These are phyloP conservation scores for Neofusicoccum sp. DNA, from an alignment of 2,329 filamentous ascomycete species.

Conservation along the genomic window DNA sequence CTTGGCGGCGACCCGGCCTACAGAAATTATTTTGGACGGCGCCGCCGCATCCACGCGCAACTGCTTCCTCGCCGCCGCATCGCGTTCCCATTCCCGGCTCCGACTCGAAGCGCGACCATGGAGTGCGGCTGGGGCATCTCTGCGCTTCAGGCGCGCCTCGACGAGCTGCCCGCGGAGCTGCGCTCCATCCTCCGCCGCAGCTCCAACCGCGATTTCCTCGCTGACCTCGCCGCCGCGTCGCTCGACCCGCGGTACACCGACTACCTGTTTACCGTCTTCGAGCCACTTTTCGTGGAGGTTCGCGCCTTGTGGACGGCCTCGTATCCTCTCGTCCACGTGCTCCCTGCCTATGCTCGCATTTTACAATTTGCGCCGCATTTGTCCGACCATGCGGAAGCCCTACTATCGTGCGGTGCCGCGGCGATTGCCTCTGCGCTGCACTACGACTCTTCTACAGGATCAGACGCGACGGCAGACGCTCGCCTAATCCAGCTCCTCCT, in stretches of 20 bases:
- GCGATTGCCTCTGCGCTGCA: constrained; percentile 1
- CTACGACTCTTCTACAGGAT: not conserved
- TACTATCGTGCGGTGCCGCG: constrained; percentile 25
- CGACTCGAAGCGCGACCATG: constrained; percentile 10
- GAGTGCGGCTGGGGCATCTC: constrained; percentile 19
- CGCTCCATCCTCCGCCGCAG: constrained; percentile 66
- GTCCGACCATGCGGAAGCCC: constrained; percentile 67
- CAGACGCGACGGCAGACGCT: constrained; percentile 38
- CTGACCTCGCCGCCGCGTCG: constrained; percentile 68
- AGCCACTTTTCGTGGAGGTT: constrained; percentile 76
- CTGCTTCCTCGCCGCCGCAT: constrained; percentile 2
- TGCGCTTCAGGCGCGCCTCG: constrained; percentile 39
- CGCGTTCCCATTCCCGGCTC: not conserved
- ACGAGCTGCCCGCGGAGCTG: constrained; percentile 70
- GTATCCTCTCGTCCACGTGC: constrained; percentile 37
- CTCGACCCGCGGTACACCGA: constrained; percentile 72
- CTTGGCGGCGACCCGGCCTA: constrained; percentile 25
- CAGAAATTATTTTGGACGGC: constrained; percentile 23
- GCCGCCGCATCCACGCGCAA: not conserved
- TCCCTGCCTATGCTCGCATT: constrained; percentile 77
- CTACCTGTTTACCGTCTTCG: constrained; percentile 73
- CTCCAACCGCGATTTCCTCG: constrained; percentile 67
- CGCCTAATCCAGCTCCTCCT: constrained; percentile 58
- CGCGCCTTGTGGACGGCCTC: constrained; percentile 74
- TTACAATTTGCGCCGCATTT: constrained; percentile 82